Evolutionary conservation across 805 yeast species (phyloP), one percentile per base, ranked within the genome.

Genomic region (Metschnikowia gelsemii): DNA sequence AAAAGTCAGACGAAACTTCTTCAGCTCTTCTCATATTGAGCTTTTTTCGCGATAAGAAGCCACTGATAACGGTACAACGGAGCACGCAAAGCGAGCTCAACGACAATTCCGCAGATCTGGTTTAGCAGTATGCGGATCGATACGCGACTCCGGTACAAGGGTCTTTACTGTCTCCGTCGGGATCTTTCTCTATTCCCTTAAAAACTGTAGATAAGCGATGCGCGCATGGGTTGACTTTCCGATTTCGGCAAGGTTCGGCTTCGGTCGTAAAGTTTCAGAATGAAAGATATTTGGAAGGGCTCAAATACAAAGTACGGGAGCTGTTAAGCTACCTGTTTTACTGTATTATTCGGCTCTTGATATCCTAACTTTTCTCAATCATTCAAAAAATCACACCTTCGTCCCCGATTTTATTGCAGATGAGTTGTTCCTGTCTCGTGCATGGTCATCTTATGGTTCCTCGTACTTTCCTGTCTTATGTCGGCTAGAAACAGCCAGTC

Each of bases 171-270:
- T n/a, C n/a, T n/a, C n/a, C n/a, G n/a, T n/a, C n/a, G n/a, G n/a
- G n/a, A n/a, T n/a, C n/a, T n/a, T n/a, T n/a, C n/a, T n/a, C n/a
- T n/a, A n/a, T n/a, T n/a, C n/a, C n/a, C n/a, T n/a, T n/a, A n/a
- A n/a, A n/a, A n/a, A n/a, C n/a, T 22, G 9, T 8, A 12, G 25
- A 20, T 27, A 27, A 35, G 25, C 24, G 9, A 28, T 16, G 40
- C 40, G 33, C 29, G 14, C 14, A 19, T 14, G 40, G 40, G 12
- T 28, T 20, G 40, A 36, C 28, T 22, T 36, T 20, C 40, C 40
- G 5, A 8, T 28, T 36, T 29, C 6, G 40, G 40, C n/a, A 27
- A 8, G 29, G 13, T 11, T 11, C 25, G 25, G 25, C 11, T 23
- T 23, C 25, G 25, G 25, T 23, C 25, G 11, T 11, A 23, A 11